Evolutionary conservation across 2,329 filamentous ascomycete species (phyloP).

Genomic region (Sclerotinia subarctica): DNA sequence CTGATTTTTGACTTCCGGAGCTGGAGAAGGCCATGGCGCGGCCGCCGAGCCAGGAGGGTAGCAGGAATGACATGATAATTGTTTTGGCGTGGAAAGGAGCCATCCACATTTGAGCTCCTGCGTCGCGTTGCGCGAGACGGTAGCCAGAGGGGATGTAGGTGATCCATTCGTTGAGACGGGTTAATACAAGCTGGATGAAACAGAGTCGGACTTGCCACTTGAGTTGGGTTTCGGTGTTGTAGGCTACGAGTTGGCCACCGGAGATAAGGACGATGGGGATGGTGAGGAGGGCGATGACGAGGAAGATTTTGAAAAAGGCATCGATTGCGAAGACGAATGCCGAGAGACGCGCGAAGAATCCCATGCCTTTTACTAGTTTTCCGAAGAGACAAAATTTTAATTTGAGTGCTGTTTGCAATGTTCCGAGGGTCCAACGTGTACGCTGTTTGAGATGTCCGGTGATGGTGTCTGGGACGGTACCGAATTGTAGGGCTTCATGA

Average conservation of each 20-base stretch:
- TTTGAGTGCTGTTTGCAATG: conserved; percentile 56
- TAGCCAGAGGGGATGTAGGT: conserved; percentile 59
- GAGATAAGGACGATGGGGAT: conserved; percentile 57
- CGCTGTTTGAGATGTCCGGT: conserved; percentile 55
- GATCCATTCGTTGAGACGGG: conserved; percentile 55
- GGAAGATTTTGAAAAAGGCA: conserved; percentile 54
- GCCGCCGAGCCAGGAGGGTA: conserved; percentile 59
- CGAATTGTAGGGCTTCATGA: conserved; percentile 58
- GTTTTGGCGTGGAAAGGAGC: conserved; percentile 58
- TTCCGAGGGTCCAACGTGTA: conserved; percentile 45
- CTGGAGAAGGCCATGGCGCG: conserved; percentile 58
- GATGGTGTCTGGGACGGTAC: conserved; percentile 56
- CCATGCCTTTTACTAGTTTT: conserved; percentile 51
- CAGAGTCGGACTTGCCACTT: conserved; percentile 56
- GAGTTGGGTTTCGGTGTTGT: conserved; percentile 51
- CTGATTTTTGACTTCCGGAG: conserved; percentile 55
- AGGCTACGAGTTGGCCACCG: conserved; percentile 56
- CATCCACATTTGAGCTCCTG: conserved; percentile 60
- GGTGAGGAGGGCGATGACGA: conserved; percentile 54
- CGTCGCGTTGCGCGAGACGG: conserved; percentile 55
- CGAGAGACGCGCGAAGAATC: conserved; percentile 54
- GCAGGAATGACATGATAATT: conserved; percentile 55
- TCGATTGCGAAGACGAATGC: conserved; percentile 56
- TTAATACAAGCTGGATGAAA: conserved; percentile 50
- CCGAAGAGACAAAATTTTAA: conserved; percentile 59